These are phyloP conservation scores for Diutina pseudorugosa DNA, from an alignment of 1,139 yeast species.

Conservation along the genomic window DNA sequence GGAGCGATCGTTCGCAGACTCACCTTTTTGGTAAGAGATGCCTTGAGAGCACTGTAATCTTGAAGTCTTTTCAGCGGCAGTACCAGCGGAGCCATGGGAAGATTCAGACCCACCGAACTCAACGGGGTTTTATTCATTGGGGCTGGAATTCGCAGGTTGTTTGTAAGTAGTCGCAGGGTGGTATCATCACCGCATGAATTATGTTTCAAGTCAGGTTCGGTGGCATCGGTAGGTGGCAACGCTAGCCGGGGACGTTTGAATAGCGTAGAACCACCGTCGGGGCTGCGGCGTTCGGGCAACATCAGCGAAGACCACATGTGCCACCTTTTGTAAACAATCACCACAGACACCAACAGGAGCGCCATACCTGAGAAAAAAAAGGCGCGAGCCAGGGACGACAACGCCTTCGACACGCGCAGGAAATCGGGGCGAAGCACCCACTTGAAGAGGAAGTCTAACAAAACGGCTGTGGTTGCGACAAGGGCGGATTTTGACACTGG, in stretches of 20 bases:
- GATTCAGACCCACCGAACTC: not conserved
- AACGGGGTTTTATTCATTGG: not conserved
- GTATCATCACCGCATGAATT: not conserved
- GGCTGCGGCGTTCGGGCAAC: not conserved
- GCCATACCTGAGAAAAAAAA: not conserved
- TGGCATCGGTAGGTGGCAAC: not conserved
- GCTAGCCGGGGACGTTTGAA: not conserved
- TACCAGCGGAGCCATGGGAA: conserved; percentile 1
- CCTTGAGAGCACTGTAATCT: not conserved
- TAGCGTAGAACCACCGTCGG: not conserved
- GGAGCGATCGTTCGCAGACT: not conserved
- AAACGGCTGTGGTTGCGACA: not conserved
- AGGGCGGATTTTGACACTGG: not conserved
- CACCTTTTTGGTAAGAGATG: not conserved
- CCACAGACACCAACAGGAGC: not conserved
- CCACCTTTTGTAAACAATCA: not conserved
- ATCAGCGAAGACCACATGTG: not conserved
- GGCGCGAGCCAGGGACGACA: not conserved
- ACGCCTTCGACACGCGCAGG: not conserved
- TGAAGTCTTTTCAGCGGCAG: not conserved
- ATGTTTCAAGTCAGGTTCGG: not conserved
- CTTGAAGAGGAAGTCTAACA: not conserved
- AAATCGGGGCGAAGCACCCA: not conserved
- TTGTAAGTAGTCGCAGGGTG: not conserved
- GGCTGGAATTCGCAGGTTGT: not conserved